Base-by-base conservation (phyloP, 2,329 filamentous ascomycete species). In the Monosporascus sp. region DNA sequence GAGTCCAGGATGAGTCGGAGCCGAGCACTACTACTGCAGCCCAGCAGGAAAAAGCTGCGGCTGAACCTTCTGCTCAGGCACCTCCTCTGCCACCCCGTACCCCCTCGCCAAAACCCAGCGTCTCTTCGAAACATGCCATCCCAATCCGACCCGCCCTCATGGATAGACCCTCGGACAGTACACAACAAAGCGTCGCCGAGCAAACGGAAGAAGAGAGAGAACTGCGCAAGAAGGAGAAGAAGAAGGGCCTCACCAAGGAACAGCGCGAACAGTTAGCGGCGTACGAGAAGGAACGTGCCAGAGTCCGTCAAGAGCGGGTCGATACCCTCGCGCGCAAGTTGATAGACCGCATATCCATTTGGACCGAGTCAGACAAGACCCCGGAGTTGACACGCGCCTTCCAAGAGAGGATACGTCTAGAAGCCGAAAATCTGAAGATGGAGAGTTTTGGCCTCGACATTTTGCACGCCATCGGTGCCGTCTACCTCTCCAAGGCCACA, bases 381-480 rank as follows among this genome's bases (percentile, higher is more conserved):
- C 57, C 73, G 15, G 91, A 96, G 62, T 90, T 97, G 55, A 97
- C 93, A 36, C 77, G 76, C 54, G 89, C 94, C 0, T 99, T 97
- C 77, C 87, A 92, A 70, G 90, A 93, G 69, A 97, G 99, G 82
- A 97, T 89, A 61, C 83, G 87, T 41, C 84, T 97, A 41, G 94
- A 99, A 74, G 90, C 96, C 25, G 94, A 99, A 76, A 96, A 97
- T 68, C 78, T 99, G 63, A 99, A 97, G 80, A 99, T 99, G 90
- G 94, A 99, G 74, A 95, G 89, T 0, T 99, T 99, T 64, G 94
- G 94, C 50, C 80, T 99, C 43, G 94, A 99, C 59, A 97, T 97
- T 62, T 78, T 97, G 48, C 93, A 97, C 71, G 92, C 94, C 46
- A 95, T 99, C 64, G 94, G 94, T 17, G 81, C 88, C 62, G 96